Percentiles rank a stretch among this genome's conserved stretches.
Conservation (phyloP, 1,139 yeast species). For the Nadsonia starkeyi-henricii region DNA sequence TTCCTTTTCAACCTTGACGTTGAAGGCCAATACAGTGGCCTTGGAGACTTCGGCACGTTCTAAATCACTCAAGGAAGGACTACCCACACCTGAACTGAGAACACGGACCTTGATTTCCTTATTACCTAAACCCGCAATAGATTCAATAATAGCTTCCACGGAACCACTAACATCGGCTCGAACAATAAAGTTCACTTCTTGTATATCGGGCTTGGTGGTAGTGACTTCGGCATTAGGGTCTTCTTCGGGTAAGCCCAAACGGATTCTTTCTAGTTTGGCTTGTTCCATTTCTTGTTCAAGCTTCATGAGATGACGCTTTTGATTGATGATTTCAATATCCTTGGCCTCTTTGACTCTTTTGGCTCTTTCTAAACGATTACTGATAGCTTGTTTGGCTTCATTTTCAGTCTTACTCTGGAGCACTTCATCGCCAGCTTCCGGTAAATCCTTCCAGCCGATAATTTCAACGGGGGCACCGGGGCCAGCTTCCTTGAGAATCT, state of each 20-base stretch:
- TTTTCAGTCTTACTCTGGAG: conserved; percentile 64
- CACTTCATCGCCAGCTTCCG: conserved; percentile 81
- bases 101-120: conserved; percentile 64
- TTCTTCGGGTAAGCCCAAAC: conserved; percentile 20
- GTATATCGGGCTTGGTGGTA: conserved; percentile 22
- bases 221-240: conserved; percentile 12
- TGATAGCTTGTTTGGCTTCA: conserved; percentile 60
- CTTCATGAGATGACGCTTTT: conserved; percentile 30
- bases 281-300: conserved; percentile 28
- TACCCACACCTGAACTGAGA: conserved; percentile 66
- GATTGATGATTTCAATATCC: conserved; percentile 60
- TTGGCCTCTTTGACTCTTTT: conserved; percentile 48
- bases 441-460: conserved; percentile 90
- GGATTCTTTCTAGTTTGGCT: conserved; percentile 18
- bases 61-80: conserved; percentile 71
- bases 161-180: conserved; percentile 82
- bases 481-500: conserved; percentile 47
- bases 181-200: conserved; percentile 44
- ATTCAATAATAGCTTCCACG: conserved; percentile 54
- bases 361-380: conserved; percentile 43
- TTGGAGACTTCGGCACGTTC: conserved; percentile 65
- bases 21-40: conserved; percentile 69
- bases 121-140: conserved; percentile 70
- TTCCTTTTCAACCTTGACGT: conserved; percentile 54
- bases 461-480: conserved; percentile 90